A percentile compares a stretch with the other conserved stretches of the same genome.
Conservation (phyloP, 768 basidiomycete genomes). For the Hypsizygus marmoreus region DNA sequence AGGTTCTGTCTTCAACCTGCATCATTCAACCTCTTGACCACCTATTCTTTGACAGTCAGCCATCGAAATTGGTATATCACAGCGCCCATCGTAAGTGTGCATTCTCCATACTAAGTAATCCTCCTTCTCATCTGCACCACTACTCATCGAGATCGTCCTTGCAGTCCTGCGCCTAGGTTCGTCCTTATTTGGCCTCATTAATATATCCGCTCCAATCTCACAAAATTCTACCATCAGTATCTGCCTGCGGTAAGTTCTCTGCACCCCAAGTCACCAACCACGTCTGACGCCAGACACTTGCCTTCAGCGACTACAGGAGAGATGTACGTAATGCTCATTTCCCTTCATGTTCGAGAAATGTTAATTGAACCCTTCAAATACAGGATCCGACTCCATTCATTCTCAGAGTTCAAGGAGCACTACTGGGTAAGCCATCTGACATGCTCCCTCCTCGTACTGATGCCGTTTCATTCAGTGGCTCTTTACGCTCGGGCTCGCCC, state of each 20-base stretch:
- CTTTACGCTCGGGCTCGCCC: too few relatives aligned
- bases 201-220: neutral
- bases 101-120: neutral
- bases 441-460: too few relatives aligned
- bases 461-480: too few relatives aligned
- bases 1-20: neutral
- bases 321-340: slow-evolving; percentile 20
- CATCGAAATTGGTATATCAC: slow-evolving; percentile 22
- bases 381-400: slow-evolving; percentile 23
- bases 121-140: neutral
- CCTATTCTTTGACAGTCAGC: slow-evolving; percentile 18
- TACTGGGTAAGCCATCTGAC: slow-evolving; percentile 19
- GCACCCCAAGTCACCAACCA: too few relatives aligned
- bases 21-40: neutral
- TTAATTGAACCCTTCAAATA: neutral
- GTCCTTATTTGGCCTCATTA: neutral
- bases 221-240: slow-evolving; percentile 7
- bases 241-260: slow-evolving; percentile 18
- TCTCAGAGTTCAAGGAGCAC: slow-evolving; percentile 15
- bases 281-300: neutral
- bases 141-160: slow-evolving; percentile 19
- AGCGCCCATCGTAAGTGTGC: slow-evolving; percentile 23
- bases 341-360: neutral
- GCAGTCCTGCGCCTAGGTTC: slow-evolving; percentile 23
- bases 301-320: slow-evolving; percentile 23